A percentile compares a stretch with the other conserved stretches of the same genome.
phyloP scores from a whole-genome alignment of 352 stramenopile genomes.

The Pythium aphanidermatum region DNA sequence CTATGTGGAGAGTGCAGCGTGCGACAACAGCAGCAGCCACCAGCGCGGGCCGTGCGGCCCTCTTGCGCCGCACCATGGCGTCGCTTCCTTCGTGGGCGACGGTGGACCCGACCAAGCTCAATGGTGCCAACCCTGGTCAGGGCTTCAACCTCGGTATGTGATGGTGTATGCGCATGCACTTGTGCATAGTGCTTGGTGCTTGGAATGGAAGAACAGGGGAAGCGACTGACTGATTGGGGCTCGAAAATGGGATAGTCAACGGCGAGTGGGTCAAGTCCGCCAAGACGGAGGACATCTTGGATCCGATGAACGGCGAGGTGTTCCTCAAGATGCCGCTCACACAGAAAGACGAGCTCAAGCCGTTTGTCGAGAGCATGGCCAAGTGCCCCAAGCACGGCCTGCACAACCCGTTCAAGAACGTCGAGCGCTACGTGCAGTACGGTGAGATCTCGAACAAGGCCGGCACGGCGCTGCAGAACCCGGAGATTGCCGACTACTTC shows the following conservation, averaged over 20 bases:
- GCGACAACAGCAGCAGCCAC: conserved; percentile 9
- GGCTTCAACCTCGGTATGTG: conserved; percentile 85
- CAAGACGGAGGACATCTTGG: conserved; percentile 82
- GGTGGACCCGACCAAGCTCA: conserved; percentile 85
- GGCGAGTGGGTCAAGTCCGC: conserved; percentile 82
- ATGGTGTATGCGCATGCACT: neutral
- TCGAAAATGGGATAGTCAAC: conserved; percentile 42
- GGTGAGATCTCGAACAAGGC: conserved; percentile 80
- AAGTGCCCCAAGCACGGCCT: conserved; percentile 94
- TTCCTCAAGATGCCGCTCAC: conserved; percentile 95
- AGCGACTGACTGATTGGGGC: neutral
- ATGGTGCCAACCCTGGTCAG: conserved; percentile 59
- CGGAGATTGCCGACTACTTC: conserved; percentile 95
- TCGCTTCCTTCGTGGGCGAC: conserved; percentile 89
- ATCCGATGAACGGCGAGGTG: conserved; percentile 92
- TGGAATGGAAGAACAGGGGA: neutral
- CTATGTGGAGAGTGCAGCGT: conserved; percentile 22
- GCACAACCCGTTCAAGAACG: conserved; percentile 98
- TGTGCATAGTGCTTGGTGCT: neutral
- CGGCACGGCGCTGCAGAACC: conserved; percentile 73
- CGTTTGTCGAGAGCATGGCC: conserved; percentile 92
- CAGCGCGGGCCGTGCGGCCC: conserved; percentile 20
- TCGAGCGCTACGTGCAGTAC: conserved; percentile 85
- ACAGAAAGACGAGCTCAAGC: conserved; percentile 79
- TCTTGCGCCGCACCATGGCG: conserved; percentile 35